Percentiles rank a stretch among this genome's conserved stretches.
These are phyloP conservation scores for Cyamopsis tetragonoloba DNA, from an alignment of 306 rosid species.

Conservation along the genomic window DNA sequence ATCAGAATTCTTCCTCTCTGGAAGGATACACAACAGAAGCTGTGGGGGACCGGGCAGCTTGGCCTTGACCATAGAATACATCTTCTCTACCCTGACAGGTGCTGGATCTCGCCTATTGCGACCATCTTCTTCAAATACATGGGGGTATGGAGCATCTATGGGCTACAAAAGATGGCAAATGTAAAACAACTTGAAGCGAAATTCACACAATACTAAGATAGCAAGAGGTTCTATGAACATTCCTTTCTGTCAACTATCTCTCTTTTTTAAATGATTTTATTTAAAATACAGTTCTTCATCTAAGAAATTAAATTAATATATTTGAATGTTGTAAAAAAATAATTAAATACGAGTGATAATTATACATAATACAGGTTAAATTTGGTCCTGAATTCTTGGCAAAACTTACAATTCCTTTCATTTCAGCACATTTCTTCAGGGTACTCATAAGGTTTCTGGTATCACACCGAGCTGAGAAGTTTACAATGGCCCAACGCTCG, in stretches of 20 bases:
- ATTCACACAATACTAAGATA: too few relatives aligned
- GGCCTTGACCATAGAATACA: neutral
- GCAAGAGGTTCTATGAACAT: too few relatives aligned
- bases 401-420: slow-evolving; percentile 43
- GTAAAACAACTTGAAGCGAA: neutral
- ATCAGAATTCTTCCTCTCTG: slow-evolving; percentile 43
- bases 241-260: too few relatives aligned
- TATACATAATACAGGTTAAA: too few relatives aligned
- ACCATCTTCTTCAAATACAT: slow-evolving; percentile 21
- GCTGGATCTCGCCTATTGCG: slow-evolving; percentile 3
- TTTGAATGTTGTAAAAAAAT: too few relatives aligned
- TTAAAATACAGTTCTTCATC: too few relatives aligned
- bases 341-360: too few relatives aligned
- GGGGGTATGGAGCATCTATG: neutral
- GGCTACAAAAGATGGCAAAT: slow-evolving; percentile 5
- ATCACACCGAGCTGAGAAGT: slow-evolving; percentile 39
- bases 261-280: too few relatives aligned
- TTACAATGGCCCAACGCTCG: slow-evolving; percentile 41
- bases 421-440: slow-evolving; percentile 8
- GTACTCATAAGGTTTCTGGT: neutral
- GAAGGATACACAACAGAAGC: slow-evolving; percentile 45
- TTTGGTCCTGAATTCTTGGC: neutral
- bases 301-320: too few relatives aligned
- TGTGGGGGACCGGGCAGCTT: neutral
- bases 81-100: slow-evolving; percentile 22